phyloP scores from a whole-genome alignment of 306 rosid species.

The Lathyrus sativus region DNA sequence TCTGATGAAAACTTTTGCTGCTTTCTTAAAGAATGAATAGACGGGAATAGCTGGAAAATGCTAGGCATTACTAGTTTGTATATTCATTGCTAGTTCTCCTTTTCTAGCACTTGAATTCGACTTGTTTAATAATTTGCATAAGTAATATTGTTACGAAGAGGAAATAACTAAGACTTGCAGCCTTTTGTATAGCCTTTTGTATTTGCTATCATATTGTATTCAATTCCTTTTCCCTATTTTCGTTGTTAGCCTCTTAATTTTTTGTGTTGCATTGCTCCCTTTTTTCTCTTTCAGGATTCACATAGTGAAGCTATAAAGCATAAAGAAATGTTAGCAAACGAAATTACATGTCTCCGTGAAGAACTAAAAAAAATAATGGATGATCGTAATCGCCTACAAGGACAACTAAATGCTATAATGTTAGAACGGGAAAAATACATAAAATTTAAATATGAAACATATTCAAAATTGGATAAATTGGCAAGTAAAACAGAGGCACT shows the following conservation, averaged over 20 bases:
- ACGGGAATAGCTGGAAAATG: not conserved
- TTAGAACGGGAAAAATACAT: constrained; percentile 57
- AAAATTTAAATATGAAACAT: constrained; percentile 52
- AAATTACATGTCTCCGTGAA: constrained; percentile 65
- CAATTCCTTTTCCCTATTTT: constrained; percentile 9
- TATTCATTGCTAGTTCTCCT: constrained; percentile 30
- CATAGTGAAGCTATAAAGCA: constrained; percentile 62
- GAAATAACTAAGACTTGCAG: constrained; percentile 10
- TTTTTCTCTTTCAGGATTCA: constrained; percentile 56
- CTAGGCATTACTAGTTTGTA: constrained; percentile 7
- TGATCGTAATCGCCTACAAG: constrained; percentile 72
- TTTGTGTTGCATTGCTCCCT: not conserved
- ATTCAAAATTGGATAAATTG: constrained; percentile 63
- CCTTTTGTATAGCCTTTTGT: not conserved
- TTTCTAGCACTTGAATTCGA: constrained; percentile 16
- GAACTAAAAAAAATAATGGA: constrained; percentile 77
- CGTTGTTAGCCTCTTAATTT: constrained; percentile 2
- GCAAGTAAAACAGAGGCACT: constrained; percentile 58
- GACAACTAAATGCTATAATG: constrained; percentile 53
- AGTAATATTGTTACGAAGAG: constrained; percentile 14
- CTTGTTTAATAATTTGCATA: not conserved
- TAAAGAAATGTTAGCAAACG: constrained; percentile 54
- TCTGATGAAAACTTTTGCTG: not conserved
- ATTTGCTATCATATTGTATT: constrained; percentile 4
- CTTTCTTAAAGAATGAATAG: not conserved